These are phyloP conservation scores for Lichtheimia hyalospora DNA, from an alignment of 371 early-diverging fungal species.

Conservation along the genomic window DNA sequence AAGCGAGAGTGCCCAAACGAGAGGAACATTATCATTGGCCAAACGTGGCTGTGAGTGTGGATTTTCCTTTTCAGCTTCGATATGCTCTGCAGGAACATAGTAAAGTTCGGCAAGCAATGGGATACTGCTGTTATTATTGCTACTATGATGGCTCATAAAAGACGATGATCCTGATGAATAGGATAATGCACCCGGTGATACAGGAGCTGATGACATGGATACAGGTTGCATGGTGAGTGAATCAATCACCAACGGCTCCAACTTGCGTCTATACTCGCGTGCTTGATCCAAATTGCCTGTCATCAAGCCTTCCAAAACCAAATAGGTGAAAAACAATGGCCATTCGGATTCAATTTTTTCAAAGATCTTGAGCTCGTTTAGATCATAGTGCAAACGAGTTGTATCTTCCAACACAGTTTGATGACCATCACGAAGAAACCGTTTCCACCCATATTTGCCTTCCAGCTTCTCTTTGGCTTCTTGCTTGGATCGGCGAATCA, in stretches of 20 bases:
- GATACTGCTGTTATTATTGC: slow-evolving; percentile 15
- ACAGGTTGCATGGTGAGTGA: slow-evolving; percentile 51
- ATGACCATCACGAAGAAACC: slow-evolving; percentile 91
- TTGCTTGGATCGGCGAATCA: slow-evolving; percentile 65
- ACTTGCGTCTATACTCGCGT: slow-evolving; percentile 67
- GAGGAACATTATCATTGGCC: slow-evolving; percentile 86
- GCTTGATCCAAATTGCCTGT: slow-evolving; percentile 67
- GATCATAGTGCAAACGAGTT: slow-evolving; percentile 78
- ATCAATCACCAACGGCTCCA: slow-evolving; percentile 74
- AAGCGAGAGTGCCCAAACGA: slow-evolving; percentile 90
- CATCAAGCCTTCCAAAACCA: slow-evolving; percentile 84
- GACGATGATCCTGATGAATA: slow-evolving; percentile 5
- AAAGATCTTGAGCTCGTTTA: slow-evolving; percentile 85
- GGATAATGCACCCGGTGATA: slow-evolving; percentile 10
- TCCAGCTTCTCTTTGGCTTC: slow-evolving; percentile 85
- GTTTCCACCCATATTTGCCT: slow-evolving; percentile 84
- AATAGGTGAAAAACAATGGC: slow-evolving; percentile 91
- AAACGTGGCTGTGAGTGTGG: slow-evolving; percentile 79
- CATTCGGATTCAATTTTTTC: slow-evolving; percentile 90
- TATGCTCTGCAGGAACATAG: slow-evolving; percentile 72
- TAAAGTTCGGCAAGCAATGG: slow-evolving; percentile 81
- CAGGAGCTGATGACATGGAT: slow-evolving; percentile 24
- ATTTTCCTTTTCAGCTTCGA: slow-evolving; percentile 73
- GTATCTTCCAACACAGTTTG: slow-evolving; percentile 84
- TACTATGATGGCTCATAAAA: background rate